phyloP scores from a whole-genome alignment of 75 land plant genomes.

The Pinus albicaulis region DNA sequence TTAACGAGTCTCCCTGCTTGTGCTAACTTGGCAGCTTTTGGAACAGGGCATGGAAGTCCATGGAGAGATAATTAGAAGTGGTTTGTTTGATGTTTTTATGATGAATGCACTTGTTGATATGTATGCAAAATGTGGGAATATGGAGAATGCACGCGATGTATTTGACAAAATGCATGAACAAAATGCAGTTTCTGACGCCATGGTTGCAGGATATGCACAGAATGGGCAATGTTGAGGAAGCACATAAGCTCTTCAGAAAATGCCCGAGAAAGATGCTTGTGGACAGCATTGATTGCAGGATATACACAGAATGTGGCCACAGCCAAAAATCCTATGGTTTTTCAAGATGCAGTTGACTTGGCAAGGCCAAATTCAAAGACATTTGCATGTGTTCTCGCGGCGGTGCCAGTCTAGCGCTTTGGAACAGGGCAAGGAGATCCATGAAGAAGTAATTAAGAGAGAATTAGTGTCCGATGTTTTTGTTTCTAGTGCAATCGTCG shows the following conservation, averaged over 20 bases:
- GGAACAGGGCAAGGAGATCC: slow-evolving; percentile 11
- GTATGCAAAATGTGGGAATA: slow-evolving; percentile 33
- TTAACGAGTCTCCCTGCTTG: slow-evolving; percentile 54
- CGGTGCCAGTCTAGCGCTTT: slow-evolving; percentile 12
- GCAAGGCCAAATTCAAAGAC: slow-evolving; percentile 11
- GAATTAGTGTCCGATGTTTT: slow-evolving; percentile 13
- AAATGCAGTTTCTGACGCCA: slow-evolving; percentile 47
- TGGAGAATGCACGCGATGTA: slow-evolving; percentile 11
- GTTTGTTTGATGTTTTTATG: slow-evolving; percentile 29
- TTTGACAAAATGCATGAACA: slow-evolving; percentile 2
- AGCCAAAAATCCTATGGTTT: slow-evolving; percentile 5
- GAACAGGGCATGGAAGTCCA: slow-evolving; percentile 27
- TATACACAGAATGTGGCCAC: slow-evolving; percentile 9
- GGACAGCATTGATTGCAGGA: slow-evolving; percentile 14
- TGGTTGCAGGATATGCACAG: slow-evolving; percentile 53
- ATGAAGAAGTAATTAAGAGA: slow-evolving; percentile 4
- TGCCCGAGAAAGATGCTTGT: slow-evolving; percentile 9
- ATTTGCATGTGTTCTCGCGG: slow-evolving; percentile 15
- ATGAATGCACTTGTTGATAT: slow-evolving; percentile 41
- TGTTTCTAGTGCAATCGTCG: slow-evolving; percentile 16
- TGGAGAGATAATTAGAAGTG: slow-evolving; percentile 18
- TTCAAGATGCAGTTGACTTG: slow-evolving; percentile 13
- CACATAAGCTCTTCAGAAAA: slow-evolving; percentile 11
- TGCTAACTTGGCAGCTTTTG: slow-evolving; percentile 31
- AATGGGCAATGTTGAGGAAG: slow-evolving; percentile 45